Evolutionary conservation across 352 stramenopile species (phyloP).

Genomic region (Aphanomyces euteiches): DNA sequence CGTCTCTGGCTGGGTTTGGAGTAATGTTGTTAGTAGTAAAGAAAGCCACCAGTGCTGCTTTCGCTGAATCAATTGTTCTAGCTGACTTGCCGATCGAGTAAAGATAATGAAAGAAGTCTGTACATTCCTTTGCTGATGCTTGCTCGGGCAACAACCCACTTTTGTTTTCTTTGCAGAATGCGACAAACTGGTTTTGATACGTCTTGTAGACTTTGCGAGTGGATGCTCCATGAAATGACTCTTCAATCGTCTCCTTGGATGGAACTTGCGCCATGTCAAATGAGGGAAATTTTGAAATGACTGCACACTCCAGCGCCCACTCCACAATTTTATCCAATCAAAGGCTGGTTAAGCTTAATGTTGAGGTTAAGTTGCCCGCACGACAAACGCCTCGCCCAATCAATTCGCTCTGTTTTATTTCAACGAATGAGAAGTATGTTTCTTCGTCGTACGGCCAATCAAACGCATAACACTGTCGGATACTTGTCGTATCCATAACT

Average conservation of each 20-base stretch:
- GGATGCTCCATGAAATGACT: background rate
- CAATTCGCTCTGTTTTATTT: no score
- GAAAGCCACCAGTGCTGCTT: conserved; percentile 1
- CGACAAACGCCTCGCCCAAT: no score
- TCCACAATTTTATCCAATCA: no score
- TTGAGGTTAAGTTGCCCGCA: no score
- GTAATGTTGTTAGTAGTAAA: background rate
- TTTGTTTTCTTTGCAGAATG: background rate
- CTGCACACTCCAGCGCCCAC: no score
- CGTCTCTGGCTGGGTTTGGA: conserved; percentile 6
- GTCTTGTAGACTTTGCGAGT: background rate
- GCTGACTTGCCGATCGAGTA: background rate
- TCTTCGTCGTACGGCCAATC: no score
- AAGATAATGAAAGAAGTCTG: conserved; percentile 8
- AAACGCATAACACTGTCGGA: no score
- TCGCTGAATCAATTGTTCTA: background rate
- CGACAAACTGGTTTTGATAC: conserved; percentile 14
- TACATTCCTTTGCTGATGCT: conserved; percentile 2
- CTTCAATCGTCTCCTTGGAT: background rate
- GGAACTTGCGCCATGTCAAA: background rate
- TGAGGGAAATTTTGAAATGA: no score
- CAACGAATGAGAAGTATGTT: no score
- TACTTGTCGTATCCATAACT: no score
- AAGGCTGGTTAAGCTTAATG: no score
- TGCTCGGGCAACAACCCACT: background rate